Percentiles rank a stretch among this genome's conserved stretches.
These are phyloP conservation scores for Boletus bicolor DNA, from an alignment of 768 basidiomycete genomes.

Conservation along the genomic window DNA sequence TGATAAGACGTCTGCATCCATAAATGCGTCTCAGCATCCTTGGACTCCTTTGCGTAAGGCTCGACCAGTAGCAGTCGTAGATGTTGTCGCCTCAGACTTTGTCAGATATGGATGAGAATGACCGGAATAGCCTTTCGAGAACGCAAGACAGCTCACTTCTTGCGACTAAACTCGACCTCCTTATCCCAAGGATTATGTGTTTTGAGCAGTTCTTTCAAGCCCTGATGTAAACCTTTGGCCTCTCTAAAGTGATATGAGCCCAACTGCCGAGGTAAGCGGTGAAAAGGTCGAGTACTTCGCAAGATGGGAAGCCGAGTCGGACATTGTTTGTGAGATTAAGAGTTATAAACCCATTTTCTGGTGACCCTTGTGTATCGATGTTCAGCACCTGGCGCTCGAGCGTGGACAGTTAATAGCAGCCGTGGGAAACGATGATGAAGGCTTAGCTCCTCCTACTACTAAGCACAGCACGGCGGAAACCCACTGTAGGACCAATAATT, in stretches of 20 bases:
- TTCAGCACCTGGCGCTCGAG: slow-evolving; percentile 2
- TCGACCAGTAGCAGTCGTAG: slow-evolving; percentile 65
- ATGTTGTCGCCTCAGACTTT: slow-evolving; percentile 68
- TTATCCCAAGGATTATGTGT: slow-evolving; percentile 76
- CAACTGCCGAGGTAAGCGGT: slow-evolving; percentile 1
- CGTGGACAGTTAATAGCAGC: slow-evolving; percentile 5
- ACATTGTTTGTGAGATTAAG: slow-evolving; percentile 29
- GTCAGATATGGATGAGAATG: slow-evolving; percentile 7
- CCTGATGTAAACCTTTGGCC: slow-evolving; percentile 71
- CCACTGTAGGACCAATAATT: too few species aligned
- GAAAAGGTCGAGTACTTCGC: slow-evolving; percentile 28
- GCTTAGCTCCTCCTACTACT: not conserved
- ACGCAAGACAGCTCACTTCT: slow-evolving; percentile 56
- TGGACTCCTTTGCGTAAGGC: slow-evolving; percentile 68
- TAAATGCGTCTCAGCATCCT: slow-evolving; percentile 77
- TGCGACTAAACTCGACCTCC: slow-evolving; percentile 83
- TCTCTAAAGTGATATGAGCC: slow-evolving; percentile 48
- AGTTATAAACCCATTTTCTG: slow-evolving; percentile 27
- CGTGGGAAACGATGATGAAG: slow-evolving; percentile 25
- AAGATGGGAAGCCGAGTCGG: slow-evolving; percentile 39
- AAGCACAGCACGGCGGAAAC: too few species aligned
- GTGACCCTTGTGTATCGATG: slow-evolving; percentile 14
- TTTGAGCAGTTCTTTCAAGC: slow-evolving; percentile 72
- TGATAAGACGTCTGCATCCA: slow-evolving; percentile 94
- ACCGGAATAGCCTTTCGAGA: slow-evolving; percentile 1